Evolutionary conservation across 306 rosid species (phyloP).

Genomic region (Cyamopsis tetragonoloba): DNA sequence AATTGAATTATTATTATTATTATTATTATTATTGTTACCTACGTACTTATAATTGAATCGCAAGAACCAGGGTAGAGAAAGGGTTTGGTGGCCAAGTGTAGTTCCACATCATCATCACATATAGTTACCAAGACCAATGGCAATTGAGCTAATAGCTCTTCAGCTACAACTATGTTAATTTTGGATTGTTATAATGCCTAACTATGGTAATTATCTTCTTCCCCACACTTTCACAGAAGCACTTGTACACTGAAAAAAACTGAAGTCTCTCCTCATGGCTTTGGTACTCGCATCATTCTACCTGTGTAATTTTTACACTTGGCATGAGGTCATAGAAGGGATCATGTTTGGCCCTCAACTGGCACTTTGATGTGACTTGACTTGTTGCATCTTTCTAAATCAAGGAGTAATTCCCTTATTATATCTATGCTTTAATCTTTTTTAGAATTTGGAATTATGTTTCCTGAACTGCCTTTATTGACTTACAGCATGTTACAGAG

Average conservation of each 20-base stretch:
- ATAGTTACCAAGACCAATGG: background rate
- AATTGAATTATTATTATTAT: background rate
- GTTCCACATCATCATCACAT: background rate
- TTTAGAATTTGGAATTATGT: slow-evolving; percentile 13
- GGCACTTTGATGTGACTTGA: slow-evolving; percentile 9
- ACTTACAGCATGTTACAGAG: slow-evolving; percentile 3
- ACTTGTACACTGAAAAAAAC: background rate
- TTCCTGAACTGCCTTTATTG: slow-evolving; percentile 14
- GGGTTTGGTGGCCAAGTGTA: background rate
- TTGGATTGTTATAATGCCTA: background rate
- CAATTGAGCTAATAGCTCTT: background rate
- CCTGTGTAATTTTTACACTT: background rate
- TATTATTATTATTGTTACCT: background rate
- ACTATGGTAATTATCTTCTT: background rate
- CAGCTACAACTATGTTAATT: background rate
- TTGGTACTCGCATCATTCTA: background rate
- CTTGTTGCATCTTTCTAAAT: background rate
- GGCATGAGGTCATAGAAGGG: background rate
- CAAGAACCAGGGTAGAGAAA: background rate
- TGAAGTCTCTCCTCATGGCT: background rate
- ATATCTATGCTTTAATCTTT: slow-evolving; percentile 16
- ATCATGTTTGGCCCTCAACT: background rate
- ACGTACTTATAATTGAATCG: background rate
- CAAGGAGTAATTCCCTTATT: slow-evolving; percentile 4
- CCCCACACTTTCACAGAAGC: background rate